Percentiles rank a stretch among this genome's conserved stretches.
phyloP scores from a whole-genome alignment of 371 early-diverging fungal species.

The Mortierella sp. region DNA sequence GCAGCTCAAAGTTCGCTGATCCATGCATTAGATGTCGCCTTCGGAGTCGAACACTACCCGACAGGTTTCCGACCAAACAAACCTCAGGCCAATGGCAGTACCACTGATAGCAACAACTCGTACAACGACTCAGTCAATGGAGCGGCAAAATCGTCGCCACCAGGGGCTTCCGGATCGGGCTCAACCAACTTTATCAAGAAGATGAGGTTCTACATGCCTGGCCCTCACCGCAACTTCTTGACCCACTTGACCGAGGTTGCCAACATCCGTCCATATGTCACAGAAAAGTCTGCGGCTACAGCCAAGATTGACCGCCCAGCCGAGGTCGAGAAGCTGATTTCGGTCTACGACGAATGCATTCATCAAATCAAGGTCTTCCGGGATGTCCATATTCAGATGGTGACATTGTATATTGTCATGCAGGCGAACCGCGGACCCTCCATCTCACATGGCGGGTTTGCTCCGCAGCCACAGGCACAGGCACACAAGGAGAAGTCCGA shows the following conservation, averaged over 20 bases:
- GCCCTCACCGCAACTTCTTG: conserved; percentile 87
- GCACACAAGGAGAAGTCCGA: conserved; percentile 35
- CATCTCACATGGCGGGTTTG: conserved; percentile 69
- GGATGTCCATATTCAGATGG: conserved; percentile 92
- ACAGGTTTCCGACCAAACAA: conserved; percentile 65
- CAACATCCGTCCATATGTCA: conserved; percentile 67
- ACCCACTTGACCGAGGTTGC: conserved; percentile 76
- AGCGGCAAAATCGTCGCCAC: conserved; percentile 39
- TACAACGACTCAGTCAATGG: conserved; percentile 34
- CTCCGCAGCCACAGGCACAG: conserved; percentile 39
- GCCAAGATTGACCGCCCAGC: conserved; percentile 21
- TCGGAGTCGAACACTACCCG: conserved; percentile 91
- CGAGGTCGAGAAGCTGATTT: conserved; percentile 49
- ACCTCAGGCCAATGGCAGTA: conserved; percentile 19
- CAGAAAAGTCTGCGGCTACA: conserved; percentile 7
- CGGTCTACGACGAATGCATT: conserved; percentile 83
- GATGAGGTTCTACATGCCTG: conserved; percentile 96
- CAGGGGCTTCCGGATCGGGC: conserved; percentile 60
- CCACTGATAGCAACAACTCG: conserved; percentile 2
- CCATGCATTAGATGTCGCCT: conserved; percentile 90
- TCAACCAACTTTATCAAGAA: conserved; percentile 78
- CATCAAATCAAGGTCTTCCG: conserved; percentile 86
- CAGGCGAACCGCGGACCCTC: conserved; percentile 85
- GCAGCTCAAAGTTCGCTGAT: conserved; percentile 96
- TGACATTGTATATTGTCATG: conserved; percentile 89